Evolutionary conservation across 2,329 filamentous ascomycete species (phyloP).

Genomic region (Akanthomyces muscarius): DNA sequence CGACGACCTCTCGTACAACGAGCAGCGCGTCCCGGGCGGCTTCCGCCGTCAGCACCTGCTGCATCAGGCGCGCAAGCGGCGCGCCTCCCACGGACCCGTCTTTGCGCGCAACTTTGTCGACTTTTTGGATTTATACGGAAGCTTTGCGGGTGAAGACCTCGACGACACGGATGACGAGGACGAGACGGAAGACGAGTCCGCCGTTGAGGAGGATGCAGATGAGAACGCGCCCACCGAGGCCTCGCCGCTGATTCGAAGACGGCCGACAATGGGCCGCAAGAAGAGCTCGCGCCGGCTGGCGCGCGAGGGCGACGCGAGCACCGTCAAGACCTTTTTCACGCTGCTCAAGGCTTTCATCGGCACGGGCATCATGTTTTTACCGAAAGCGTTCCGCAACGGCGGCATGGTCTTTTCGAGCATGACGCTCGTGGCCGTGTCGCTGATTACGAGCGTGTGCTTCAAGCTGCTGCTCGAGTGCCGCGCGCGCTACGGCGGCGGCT

Average conservation of each 20-base stretch:
- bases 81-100: constrained; percentile 33
- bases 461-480: constrained; percentile 67
- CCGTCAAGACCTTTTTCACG: constrained; percentile 73
- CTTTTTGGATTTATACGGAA: constrained; percentile 71
- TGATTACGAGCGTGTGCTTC: constrained; percentile 67
- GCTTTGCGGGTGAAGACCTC: constrained; percentile 70
- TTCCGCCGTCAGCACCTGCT: constrained; percentile 45
- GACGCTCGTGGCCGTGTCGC: constrained; percentile 61
- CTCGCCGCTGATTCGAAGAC: constrained; percentile 47
- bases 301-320: constrained; percentile 58
- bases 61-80: constrained; percentile 37
- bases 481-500: constrained; percentile 61
- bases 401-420: constrained; percentile 71
- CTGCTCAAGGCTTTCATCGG: constrained; percentile 75
- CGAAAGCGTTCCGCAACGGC: constrained; percentile 74
- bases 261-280: constrained; percentile 43
- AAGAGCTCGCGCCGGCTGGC: constrained; percentile 44
- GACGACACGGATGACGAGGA: constrained; percentile 49
- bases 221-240: constrained; percentile 48
- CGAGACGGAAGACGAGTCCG: constrained; percentile 39
- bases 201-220: constrained; percentile 35
- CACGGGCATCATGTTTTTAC: constrained; percentile 77
- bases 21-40: constrained; percentile 42
- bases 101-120: constrained; percentile 69
- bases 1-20: constrained; percentile 32